Percentiles rank a stretch among this genome's conserved stretches.
Conservation (phyloP, 2,329 filamentous ascomycete species). For the Alternaria metachromatica region DNA sequence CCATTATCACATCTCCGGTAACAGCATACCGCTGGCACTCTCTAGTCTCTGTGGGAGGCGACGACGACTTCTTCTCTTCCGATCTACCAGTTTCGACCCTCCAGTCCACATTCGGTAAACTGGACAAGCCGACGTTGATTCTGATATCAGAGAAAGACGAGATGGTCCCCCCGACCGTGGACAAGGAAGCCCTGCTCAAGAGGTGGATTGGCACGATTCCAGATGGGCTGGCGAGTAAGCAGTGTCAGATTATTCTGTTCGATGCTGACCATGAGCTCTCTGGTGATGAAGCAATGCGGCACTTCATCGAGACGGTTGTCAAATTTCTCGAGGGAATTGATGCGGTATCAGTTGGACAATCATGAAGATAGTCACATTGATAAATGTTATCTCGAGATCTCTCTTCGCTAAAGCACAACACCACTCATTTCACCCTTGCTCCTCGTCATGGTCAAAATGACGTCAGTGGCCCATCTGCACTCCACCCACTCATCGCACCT, state of each 20-base stretch:
- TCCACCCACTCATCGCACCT: constrained; percentile 2
- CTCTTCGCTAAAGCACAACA: not conserved
- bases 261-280: constrained; percentile 1
- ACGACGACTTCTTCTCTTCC: constrained; percentile 28
- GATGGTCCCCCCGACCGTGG: constrained; percentile 17
- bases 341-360: not conserved
- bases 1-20: constrained; percentile 18
- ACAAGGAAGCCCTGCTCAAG: constrained; percentile 14
- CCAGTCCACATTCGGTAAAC: constrained; percentile 1
- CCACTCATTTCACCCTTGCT: constrained; percentile 14
- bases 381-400: not conserved
- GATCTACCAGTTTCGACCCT: constrained; percentile 2
- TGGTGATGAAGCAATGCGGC: not conserved
- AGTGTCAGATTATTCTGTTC: not conserved
- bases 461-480: constrained; percentile 20
- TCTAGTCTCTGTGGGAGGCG: constrained; percentile 17
- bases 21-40: constrained; percentile 28
- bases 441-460: constrained; percentile 17
- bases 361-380: not conserved
- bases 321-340: not conserved
- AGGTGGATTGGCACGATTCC: not conserved
- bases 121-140: constrained; percentile 17
- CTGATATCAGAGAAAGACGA: constrained; percentile 22
- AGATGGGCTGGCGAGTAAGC: not conserved
- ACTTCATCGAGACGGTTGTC: not conserved